Percentiles rank a stretch among this genome's conserved stretches.
phyloP scores from a whole-genome alignment of 208 protist genomes.

The Trypanosoma melophagium region DNA sequence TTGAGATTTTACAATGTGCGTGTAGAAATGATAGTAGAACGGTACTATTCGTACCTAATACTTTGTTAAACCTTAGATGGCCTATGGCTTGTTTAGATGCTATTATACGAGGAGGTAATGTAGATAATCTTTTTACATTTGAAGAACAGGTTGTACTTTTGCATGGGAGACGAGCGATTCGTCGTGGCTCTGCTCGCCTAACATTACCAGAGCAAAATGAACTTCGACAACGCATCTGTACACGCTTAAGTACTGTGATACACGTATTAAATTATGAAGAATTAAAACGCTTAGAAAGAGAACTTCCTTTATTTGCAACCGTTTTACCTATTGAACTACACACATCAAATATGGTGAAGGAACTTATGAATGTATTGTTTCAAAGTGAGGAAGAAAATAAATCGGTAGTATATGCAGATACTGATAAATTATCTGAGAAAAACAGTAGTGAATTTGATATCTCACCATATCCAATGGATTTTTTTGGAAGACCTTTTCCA shows the following conservation, averaged over 20 bases:
- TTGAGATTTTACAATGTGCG: slow-evolving; percentile 41
- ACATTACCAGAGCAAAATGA: slow-evolving; percentile 44
- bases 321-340: slow-evolving; percentile 37
- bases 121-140: slow-evolving; percentile 62
- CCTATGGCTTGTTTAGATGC: slow-evolving; percentile 54
- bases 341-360: slow-evolving; percentile 31
- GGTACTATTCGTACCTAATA: slow-evolving; percentile 53
- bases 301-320: slow-evolving; percentile 44
- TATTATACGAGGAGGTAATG: slow-evolving; percentile 63
- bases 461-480: neutral
- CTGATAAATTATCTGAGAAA: neutral
- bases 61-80: slow-evolving; percentile 43
- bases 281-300: slow-evolving; percentile 33
- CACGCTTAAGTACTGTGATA: slow-evolving; percentile 56
- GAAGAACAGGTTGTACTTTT: slow-evolving; percentile 59
- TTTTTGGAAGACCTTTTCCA: slow-evolving; percentile 7
- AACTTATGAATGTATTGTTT: slow-evolving; percentile 45
- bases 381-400: slow-evolving; percentile 8
- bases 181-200: slow-evolving; percentile 32
- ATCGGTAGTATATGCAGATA: neutral
- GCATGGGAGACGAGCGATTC: slow-evolving; percentile 27
- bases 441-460: neutral
- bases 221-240: slow-evolving; percentile 56
- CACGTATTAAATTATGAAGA: slow-evolving; percentile 40
- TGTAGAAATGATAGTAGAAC: slow-evolving; percentile 53